phyloP scores from a whole-genome alignment of 257 asterid genomes.

The Misopates orontium region DNA sequence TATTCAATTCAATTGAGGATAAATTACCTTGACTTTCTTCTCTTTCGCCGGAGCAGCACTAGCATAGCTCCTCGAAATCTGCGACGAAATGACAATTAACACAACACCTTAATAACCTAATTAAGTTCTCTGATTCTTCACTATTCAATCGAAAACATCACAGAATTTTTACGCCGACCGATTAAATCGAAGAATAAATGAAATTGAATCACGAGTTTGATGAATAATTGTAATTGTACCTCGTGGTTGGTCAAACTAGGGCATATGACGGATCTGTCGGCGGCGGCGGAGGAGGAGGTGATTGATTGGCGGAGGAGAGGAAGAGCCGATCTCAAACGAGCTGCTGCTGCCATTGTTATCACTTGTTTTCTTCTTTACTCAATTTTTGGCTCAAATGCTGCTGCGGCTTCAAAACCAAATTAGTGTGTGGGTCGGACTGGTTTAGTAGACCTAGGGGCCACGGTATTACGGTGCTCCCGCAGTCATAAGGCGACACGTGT shows the following conservation, averaged over 20 bases:
- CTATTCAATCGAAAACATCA: too few relatives aligned
- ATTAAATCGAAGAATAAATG: not conserved
- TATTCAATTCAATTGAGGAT: too few relatives aligned
- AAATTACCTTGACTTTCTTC: constrained; percentile 69
- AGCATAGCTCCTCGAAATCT: constrained; percentile 61
- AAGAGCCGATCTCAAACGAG: constrained; percentile 57
- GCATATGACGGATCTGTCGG: constrained; percentile 50
- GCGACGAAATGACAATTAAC: constrained; percentile 28
- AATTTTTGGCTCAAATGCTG: not conserved
- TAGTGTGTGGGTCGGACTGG: not conserved
- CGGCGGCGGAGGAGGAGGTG: constrained; percentile 35
- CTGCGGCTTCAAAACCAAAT: constrained; percentile 5
- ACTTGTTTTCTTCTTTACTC: not conserved
- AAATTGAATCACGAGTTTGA: not conserved
- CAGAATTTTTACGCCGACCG: too few relatives aligned
- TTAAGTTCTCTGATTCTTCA: not conserved
- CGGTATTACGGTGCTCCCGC: constrained; percentile 11
- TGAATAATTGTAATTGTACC: constrained; percentile 46
- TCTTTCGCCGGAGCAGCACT: constrained; percentile 49
- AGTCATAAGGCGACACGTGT: not conserved
- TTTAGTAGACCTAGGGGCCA: not conserved
- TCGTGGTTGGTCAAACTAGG: constrained; percentile 41
- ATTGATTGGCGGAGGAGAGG: constrained; percentile 60
- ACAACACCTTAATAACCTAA: not conserved
- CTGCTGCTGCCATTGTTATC: constrained; percentile 54